Percentiles rank a stretch among this genome's conserved stretches.
Conservation (phyloP, 2,329 filamentous ascomycete species). For the Ilyonectria mors-panacis region DNA sequence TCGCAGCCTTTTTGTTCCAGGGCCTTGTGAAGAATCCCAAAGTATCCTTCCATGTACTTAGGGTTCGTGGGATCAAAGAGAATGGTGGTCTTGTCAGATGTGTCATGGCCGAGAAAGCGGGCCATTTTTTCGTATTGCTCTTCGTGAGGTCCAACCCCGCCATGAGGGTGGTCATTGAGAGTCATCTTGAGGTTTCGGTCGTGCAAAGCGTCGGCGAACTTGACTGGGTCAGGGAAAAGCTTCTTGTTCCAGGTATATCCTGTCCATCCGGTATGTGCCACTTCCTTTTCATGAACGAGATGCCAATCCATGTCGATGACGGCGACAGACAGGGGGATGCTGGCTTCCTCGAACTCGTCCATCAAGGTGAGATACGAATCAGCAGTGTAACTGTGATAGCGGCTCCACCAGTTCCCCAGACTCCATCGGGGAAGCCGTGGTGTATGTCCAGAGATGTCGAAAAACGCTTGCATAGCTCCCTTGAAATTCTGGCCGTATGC, state of each 20-base stretch:
- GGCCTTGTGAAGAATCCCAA: constrained; percentile 68
- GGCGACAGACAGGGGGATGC: constrained; percentile 71
- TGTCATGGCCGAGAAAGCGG: constrained; percentile 65
- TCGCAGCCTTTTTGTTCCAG: constrained; percentile 71
- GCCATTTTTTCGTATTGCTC: constrained; percentile 70
- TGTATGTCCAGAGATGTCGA: constrained; percentile 69
- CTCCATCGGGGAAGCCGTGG: constrained; percentile 70
- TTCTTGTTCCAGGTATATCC: constrained; percentile 75
- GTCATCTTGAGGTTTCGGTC: constrained; percentile 67
- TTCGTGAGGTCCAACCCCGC: constrained; percentile 71
- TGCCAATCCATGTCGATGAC: constrained; percentile 80
- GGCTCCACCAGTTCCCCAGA: constrained; percentile 77
- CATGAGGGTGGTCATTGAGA: constrained; percentile 74
- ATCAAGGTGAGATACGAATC: constrained; percentile 71
- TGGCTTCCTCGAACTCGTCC: constrained; percentile 65
- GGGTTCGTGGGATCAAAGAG: constrained; percentile 69
- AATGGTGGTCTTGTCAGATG: constrained; percentile 64
- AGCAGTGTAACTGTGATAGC: constrained; percentile 71
- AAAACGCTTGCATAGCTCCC: constrained; percentile 67
- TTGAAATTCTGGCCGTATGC: constrained; percentile 71
- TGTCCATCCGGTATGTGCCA: constrained; percentile 59
- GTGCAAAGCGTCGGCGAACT: constrained; percentile 67
- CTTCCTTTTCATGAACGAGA: constrained; percentile 62
- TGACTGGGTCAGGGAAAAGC: constrained; percentile 64
- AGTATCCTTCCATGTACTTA: constrained; percentile 71